These are phyloP conservation scores for Colletotrichum musae DNA, from an alignment of 2,329 filamentous ascomycete species.

Conservation along the genomic window DNA sequence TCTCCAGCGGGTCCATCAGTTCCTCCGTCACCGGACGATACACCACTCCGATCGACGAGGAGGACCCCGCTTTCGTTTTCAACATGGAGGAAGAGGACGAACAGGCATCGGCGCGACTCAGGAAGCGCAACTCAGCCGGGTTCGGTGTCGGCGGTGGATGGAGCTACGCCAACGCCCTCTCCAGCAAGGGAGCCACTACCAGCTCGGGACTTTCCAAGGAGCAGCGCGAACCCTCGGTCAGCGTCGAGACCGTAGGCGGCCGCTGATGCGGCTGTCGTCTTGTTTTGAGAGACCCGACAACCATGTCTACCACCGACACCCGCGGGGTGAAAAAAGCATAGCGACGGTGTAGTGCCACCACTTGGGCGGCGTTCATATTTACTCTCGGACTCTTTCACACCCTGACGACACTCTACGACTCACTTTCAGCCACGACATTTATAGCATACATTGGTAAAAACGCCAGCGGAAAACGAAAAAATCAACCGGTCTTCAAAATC, in stretches of 20 bases:
- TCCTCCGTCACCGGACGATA: conserved; percentile 70
- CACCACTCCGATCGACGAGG: conserved; percentile 76
- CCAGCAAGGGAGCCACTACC: conserved; percentile 40
- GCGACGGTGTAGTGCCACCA: conserved; percentile 31
- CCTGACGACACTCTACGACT: conserved; percentile 40
- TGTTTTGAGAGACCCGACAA: not conserved
- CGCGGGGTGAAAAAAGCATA: conserved; percentile 23
- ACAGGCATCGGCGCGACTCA: conserved; percentile 58
- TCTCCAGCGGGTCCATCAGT: conserved; percentile 72
- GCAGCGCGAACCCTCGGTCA: conserved; percentile 40
- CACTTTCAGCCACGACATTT: conserved; percentile 35
- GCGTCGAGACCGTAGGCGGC: conserved; percentile 42
- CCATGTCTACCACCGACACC: not conserved
- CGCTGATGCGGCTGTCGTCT: conserved; percentile 26
- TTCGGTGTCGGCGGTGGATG: conserved; percentile 55
- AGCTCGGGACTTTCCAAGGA: conserved; percentile 40
- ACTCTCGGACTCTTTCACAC: conserved; percentile 31
- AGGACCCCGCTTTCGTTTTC: conserved; percentile 75
- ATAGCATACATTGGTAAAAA: conserved; percentile 37
- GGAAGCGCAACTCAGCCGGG: conserved; percentile 65
- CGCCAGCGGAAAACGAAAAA: conserved; percentile 38
- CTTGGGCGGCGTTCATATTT: conserved; percentile 18
- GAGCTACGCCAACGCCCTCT: conserved; percentile 56
- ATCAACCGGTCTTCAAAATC: conserved; percentile 39
- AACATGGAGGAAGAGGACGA: conserved; percentile 75